Evolutionary conservation across 2,329 filamentous ascomycete species (phyloP).

Genomic region (Sodiomyces alkalinus): DNA sequence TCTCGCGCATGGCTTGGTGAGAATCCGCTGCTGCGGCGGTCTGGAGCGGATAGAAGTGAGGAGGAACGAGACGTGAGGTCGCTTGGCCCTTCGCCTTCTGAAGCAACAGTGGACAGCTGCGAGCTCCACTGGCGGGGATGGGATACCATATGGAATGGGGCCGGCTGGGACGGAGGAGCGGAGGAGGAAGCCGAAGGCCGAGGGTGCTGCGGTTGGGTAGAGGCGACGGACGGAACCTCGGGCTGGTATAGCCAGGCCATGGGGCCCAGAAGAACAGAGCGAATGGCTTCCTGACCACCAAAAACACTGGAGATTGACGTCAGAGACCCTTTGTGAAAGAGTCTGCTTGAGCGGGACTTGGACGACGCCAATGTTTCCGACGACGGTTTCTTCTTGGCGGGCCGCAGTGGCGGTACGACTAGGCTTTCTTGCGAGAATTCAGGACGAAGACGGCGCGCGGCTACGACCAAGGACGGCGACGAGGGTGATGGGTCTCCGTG

Average conservation of each 20-base stretch:
- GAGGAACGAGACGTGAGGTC: constrained; percentile 31
- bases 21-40: constrained; percentile 33
- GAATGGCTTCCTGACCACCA: constrained; percentile 30
- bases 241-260: constrained; percentile 23
- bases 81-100: constrained; percentile 41
- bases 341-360: constrained; percentile 35
- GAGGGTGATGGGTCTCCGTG: constrained; percentile 28
- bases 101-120: constrained; percentile 48
- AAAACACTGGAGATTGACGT: constrained; percentile 41
- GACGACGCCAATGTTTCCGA: constrained; percentile 33
- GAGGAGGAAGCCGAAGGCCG: constrained; percentile 8
- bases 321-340: constrained; percentile 37
- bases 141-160: constrained; percentile 7
- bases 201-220: constrained; percentile 14
- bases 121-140: constrained; percentile 46
- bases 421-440: constrained; percentile 48
- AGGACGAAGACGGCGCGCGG: constrained; percentile 17
- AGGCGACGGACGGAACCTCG: constrained; percentile 15
- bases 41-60: constrained; percentile 25
- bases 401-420: constrained; percentile 37
- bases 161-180: neutral
- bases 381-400: constrained; percentile 30
- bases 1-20: constrained; percentile 36
- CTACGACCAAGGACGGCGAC: constrained; percentile 22
- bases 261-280: constrained; percentile 21